Evolutionary conservation across 306 rosid genomes (phyloP).

Genomic region (Psophocarpus tetragonolobus): DNA sequence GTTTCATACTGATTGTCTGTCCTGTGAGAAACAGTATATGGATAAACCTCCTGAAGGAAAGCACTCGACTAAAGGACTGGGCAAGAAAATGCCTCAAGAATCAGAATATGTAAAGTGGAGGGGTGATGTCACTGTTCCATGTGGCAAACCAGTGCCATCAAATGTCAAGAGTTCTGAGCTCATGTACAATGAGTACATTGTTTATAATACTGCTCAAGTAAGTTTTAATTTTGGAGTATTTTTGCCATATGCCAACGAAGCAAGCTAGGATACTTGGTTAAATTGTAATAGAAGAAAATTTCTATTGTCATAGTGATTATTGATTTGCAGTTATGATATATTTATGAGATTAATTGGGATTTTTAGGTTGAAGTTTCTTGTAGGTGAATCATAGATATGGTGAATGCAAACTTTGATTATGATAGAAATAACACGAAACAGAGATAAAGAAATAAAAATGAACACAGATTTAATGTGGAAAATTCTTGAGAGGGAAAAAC

Average conservation of each 20-base stretch:
- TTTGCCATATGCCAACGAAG: constrained; percentile 13
- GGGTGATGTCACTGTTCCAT: constrained; percentile 78
- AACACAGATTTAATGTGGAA: not conserved
- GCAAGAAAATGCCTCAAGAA: constrained; percentile 73
- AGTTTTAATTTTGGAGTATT: constrained; percentile 40
- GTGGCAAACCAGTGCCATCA: constrained; percentile 89
- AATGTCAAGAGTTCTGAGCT: constrained; percentile 71
- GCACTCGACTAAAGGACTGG: constrained; percentile 93
- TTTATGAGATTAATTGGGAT: constrained; percentile 6
- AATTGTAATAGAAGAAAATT: not conserved
- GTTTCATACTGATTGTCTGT: constrained; percentile 30
- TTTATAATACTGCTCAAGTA: constrained; percentile 86
- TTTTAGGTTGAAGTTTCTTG: not conserved
- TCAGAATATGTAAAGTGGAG: constrained; percentile 72
- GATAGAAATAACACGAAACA: not conserved
- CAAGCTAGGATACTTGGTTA: constrained; percentile 22
- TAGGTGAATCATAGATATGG: not conserved
- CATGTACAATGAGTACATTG: constrained; percentile 96
- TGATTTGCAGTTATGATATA: constrained; percentile 13
- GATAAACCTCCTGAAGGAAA: constrained; percentile 92
- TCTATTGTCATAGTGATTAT: constrained; percentile 5
- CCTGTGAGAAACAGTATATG: constrained; percentile 62
- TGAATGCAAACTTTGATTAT: not conserved
- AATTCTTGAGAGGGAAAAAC: not conserved
- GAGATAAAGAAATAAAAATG: not conserved